These are phyloP conservation scores for Hanseniaspora nectarophila DNA, from an alignment of 805 yeast genomes.

Conservation along the genomic window DNA sequence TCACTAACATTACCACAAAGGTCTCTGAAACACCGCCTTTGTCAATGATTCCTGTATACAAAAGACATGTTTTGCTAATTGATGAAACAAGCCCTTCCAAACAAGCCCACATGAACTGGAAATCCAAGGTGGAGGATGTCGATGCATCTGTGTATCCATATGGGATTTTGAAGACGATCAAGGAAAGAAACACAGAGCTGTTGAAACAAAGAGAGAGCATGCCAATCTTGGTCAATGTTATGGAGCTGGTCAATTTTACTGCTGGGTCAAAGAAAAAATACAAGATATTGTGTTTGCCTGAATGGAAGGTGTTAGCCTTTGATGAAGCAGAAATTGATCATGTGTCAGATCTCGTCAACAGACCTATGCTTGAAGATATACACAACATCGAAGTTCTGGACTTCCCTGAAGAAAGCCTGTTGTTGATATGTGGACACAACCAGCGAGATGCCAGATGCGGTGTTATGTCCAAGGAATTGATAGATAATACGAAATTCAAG, in stretches of 20 bases:
- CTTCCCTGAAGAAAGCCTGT: conserved; percentile 14
- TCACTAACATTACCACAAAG: conserved; percentile 17
- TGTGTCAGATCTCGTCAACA: conserved; percentile 20
- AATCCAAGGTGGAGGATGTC: conserved; percentile 21
- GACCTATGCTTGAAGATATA: conserved; percentile 7
- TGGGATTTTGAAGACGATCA: conserved; percentile 17
- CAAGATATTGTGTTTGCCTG: conserved; percentile 22
- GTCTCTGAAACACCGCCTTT: neutral
- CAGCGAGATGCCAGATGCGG: conserved; percentile 25
- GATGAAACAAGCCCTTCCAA: conserved; percentile 15
- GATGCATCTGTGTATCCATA: conserved; percentile 19
- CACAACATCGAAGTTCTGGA: neutral
- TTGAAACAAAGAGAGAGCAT: conserved; percentile 17
- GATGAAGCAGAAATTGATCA: conserved; percentile 3
- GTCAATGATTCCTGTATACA: conserved; percentile 18
- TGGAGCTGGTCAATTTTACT: neutral
- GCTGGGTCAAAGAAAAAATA: conserved; percentile 17
- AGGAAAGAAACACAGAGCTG: conserved; percentile 17
- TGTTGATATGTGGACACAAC: conserved; percentile 24
- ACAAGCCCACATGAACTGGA: conserved; percentile 19
- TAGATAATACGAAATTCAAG: conserved; percentile 16
- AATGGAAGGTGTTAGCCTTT: conserved; percentile 14
- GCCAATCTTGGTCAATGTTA: neutral
- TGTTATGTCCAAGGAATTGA: conserved; percentile 15
- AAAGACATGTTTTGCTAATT: conserved; percentile 22